These are phyloP conservation scores for Microdochium paspali DNA, from an alignment of 2,329 filamentous ascomycete genomes.

Conservation along the genomic window DNA sequence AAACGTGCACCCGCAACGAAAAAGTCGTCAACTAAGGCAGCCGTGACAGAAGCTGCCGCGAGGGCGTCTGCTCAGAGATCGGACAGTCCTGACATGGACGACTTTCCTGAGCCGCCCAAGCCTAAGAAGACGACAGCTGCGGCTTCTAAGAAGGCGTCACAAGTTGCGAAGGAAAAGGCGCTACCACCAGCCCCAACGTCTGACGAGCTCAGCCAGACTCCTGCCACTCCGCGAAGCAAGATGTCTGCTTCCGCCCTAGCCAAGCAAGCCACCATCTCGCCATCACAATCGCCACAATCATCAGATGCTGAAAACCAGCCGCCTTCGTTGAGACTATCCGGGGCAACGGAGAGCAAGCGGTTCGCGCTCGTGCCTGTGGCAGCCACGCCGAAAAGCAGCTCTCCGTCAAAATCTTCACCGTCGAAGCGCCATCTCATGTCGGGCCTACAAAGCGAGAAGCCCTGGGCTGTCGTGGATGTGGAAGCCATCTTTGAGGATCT, in stretches of 20 bases:
- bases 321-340: conserved; percentile 54
- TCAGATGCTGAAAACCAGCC: conserved; percentile 76
- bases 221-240: conserved; percentile 31
- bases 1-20: conserved; percentile 24
- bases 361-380: conserved; percentile 35
- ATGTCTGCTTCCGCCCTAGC: conserved; percentile 37
- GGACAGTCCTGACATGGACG: neutral
- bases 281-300: conserved; percentile 62
- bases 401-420: conserved; percentile 36
- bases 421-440: conserved; percentile 50
- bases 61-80: conserved; percentile 1
- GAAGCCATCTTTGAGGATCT: conserved; percentile 56
- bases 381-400: conserved; percentile 35
- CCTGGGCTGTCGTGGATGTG: conserved; percentile 70
- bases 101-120: neutral
- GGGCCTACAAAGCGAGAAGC: conserved; percentile 43
- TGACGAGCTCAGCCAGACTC: conserved; percentile 13
- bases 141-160: conserved; percentile 16
- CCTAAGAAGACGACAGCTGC: conserved; percentile 2
- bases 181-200: conserved; percentile 18
- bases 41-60: conserved; percentile 2
- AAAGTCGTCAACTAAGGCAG: conserved; percentile 8
- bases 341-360: conserved; percentile 33
- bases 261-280: conserved; percentile 45
- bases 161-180: conserved; percentile 14